A percentile compares a stretch with the other conserved stretches of the same genome.
Conservation (phyloP, 2,329 filamentous ascomycete genomes). For the Aspergillus sp. region DNA sequence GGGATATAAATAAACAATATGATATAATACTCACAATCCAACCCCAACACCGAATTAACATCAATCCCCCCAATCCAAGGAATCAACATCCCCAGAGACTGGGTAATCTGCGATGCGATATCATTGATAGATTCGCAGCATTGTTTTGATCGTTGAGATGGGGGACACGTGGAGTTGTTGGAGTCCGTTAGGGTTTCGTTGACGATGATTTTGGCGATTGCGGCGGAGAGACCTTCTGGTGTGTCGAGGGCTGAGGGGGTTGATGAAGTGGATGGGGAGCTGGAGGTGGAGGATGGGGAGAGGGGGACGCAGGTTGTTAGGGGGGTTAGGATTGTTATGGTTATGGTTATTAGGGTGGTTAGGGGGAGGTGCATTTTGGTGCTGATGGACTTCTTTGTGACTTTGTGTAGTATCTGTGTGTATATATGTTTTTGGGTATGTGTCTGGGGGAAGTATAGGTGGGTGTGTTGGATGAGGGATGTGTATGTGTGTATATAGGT, state of each 20-base stretch:
- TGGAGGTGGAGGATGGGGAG: background rate
- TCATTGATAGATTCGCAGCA: constrained; percentile 30
- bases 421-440: too few relatives aligned
- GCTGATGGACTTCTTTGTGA: background rate
- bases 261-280: background rate
- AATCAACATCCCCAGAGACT: constrained; percentile 22
- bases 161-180: constrained; percentile 23
- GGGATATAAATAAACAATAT: too few relatives aligned
- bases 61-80: constrained; percentile 24
- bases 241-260: background rate
- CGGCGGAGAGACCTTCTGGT: background rate
- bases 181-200: background rate
- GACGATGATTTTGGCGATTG: background rate
- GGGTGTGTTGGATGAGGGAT: too few relatives aligned
- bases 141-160: constrained; percentile 23
- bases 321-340: background rate
- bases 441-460: background rate
- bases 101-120: constrained; percentile 18
- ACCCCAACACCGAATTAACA: constrained; percentile 22
- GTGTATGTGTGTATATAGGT: too few relatives aligned
- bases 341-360: background rate
- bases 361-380: constrained; percentile 9
- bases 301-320: constrained; percentile 11
- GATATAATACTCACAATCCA: constrained; percentile 25
- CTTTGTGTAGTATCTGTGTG: background rate